Conservation (phyloP, 2,329 filamentous ascomycete species). For the Fusarium sp. region DNA sequence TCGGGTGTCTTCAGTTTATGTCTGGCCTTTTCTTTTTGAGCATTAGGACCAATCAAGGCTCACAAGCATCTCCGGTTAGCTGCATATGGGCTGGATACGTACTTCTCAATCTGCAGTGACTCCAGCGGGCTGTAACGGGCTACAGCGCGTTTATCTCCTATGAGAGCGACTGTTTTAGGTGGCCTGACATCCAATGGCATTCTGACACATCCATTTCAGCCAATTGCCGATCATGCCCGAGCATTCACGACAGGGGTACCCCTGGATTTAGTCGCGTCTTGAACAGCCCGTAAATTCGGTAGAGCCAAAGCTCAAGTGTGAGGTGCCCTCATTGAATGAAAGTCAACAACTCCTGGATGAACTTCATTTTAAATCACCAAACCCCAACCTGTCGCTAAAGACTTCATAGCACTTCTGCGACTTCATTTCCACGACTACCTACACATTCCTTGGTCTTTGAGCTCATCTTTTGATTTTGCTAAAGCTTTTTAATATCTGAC, state of each 20-base stretch:
- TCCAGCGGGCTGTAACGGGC: slow-evolving; percentile 14
- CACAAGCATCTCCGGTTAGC: not conserved
- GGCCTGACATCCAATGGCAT: slow-evolving; percentile 1
- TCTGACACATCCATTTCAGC: slow-evolving; percentile 43
- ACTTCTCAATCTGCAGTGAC: slow-evolving; percentile 23
- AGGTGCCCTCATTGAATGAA: slow-evolving; percentile 25
- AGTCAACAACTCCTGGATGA: slow-evolving; percentile 43
- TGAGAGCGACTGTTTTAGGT: slow-evolving; percentile 9
- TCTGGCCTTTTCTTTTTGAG: slow-evolving; percentile 17
- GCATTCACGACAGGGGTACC: slow-evolving; percentile 45
- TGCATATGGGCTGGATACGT: not conserved
- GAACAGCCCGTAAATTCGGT: slow-evolving; percentile 27
- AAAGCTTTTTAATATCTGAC: slow-evolving; percentile 31
- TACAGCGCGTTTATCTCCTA: slow-evolving; percentile 8
- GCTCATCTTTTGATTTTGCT: slow-evolving; percentile 18
- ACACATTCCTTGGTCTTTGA: slow-evolving; percentile 36
- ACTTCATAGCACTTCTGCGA: slow-evolving; percentile 27
- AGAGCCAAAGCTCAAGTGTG: slow-evolving; percentile 21
- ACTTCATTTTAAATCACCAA: slow-evolving; percentile 36
- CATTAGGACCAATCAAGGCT: slow-evolving; percentile 20
- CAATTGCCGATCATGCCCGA: slow-evolving; percentile 30
- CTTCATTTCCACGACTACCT: slow-evolving; percentile 9
- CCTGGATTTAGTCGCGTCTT: slow-evolving; percentile 42
- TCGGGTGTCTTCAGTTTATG: not conserved
- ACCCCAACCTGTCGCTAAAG: slow-evolving; percentile 17